phyloP scores from a whole-genome alignment of 805 yeast species.

The Spathaspora boniae region DNA sequence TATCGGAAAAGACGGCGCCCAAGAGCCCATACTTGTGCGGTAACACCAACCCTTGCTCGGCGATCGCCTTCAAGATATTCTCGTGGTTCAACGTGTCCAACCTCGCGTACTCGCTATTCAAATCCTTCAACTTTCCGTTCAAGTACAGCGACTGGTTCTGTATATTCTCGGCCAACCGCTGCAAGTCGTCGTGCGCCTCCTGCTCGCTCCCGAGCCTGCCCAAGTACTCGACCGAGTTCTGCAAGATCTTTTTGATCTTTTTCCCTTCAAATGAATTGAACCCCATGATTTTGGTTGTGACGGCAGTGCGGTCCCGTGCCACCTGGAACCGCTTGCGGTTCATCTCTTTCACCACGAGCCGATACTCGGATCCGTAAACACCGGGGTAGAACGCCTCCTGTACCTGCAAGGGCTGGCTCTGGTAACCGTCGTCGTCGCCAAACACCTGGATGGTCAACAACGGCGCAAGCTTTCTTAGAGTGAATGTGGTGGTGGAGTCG shows the following conservation, averaged over 20 bases:
- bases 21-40: slow-evolving; percentile 23
- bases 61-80: slow-evolving; percentile 13
- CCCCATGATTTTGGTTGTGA: slow-evolving; percentile 26
- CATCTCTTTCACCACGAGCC: slow-evolving; percentile 20
- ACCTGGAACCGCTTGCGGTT: slow-evolving; percentile 14
- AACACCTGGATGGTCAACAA: slow-evolving; percentile 27
- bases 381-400: slow-evolving; percentile 34
- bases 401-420: slow-evolving; percentile 19
- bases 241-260: slow-evolving; percentile 25
- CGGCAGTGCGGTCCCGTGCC: slow-evolving; percentile 14
- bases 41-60: slow-evolving; percentile 4
- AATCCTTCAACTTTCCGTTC: slow-evolving; percentile 16
- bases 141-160: slow-evolving; percentile 12
- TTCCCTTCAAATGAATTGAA: slow-evolving; percentile 40
- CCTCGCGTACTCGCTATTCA: slow-evolving; percentile 14
- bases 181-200: slow-evolving; percentile 15
- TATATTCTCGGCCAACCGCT: slow-evolving; percentile 18
- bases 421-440: slow-evolving; percentile 22
- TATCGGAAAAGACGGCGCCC: slow-evolving; percentile 30
- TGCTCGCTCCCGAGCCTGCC: slow-evolving; percentile 10
- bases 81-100: slow-evolving; percentile 20
- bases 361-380: slow-evolving; percentile 23
- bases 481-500: slow-evolving; percentile 23
- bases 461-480: slow-evolving; percentile 26
- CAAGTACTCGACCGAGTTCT: slow-evolving; percentile 19